Evolutionary conservation across 192 early-diverging fungal species (phyloP), one percentile per base, ranked within the genome.

Genomic region (Backusella mclennaniae): DNA sequence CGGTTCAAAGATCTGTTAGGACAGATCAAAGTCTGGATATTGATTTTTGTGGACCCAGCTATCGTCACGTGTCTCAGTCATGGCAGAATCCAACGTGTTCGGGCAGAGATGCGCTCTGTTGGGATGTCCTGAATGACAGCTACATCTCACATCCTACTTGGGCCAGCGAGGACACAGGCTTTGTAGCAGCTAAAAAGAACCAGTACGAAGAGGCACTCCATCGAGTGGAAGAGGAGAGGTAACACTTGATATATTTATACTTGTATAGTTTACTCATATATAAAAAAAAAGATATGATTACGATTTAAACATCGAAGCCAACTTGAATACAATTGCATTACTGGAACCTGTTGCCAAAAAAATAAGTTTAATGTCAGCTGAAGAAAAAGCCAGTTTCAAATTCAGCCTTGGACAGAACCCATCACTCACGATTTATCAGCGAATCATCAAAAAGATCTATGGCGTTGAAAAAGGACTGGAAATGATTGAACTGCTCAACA

Each of bases 251-350:
- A 2, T 17, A 19, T 4, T 17, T 17, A 17, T 44, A 44, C 4
- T 44, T 44, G 0, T 17, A 4, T 19, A 44, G 15, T 52, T 17
- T 23, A 17, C 59, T 66, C n/a, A 69, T 31, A 35, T n/a, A 8
- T 29, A 31, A 21, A 53, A 6, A 6, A 70, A 15, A 69, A 70
- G 83, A 41, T 87, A 85, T 36, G 97, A 98, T 73, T 98, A 97
- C 89, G 98, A 99, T 77, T 87, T 98, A 78, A 94, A 98, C 83
- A 97, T 99, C 73, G 95, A 98, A 78, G 92, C 95, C 49, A 97
- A 98, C 73, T 73, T 95, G 72, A 90, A 93, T 41, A 93, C 93
- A 9, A 97, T 98, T 80, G 88, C 89, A 12, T 83, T 97, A 42
- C 82, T 99, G 53, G 93, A 96, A 76, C 94, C 94, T 2, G 93